phyloP scores from a whole-genome alignment of 179 eudicot species.

The Spergularia azorica region DNA sequence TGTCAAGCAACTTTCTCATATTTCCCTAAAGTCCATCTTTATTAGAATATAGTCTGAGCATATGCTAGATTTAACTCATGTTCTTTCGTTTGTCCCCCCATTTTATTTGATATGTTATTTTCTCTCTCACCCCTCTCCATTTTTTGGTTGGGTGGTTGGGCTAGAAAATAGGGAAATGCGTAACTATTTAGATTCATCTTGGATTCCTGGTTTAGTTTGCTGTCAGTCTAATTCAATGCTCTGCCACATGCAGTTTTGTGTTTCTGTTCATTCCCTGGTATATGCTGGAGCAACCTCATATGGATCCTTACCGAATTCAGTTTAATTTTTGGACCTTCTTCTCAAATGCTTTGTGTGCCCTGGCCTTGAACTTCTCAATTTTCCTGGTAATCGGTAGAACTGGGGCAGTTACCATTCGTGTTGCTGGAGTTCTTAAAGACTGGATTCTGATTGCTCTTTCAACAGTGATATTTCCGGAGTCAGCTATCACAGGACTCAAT shows the following conservation, averaged over 20 bases:
- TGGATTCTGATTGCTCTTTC: slow-evolving; percentile 97
- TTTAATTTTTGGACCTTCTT: slow-evolving; percentile 95
- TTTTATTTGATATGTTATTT: no score
- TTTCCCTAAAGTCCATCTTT: neutral
- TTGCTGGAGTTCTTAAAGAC: slow-evolving; percentile 94
- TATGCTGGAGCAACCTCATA: slow-evolving; percentile 83
- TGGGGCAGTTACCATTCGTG: slow-evolving; percentile 94
- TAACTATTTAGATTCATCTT: neutral
- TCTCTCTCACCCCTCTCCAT: no score
- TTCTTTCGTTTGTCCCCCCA: no score
- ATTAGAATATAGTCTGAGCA: no score
- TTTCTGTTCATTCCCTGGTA: slow-evolving; percentile 96
- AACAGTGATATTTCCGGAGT: slow-evolving; percentile 87
- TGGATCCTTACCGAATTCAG: slow-evolving; percentile 79
- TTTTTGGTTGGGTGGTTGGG: no score
- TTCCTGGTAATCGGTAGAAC: slow-evolving; percentile 92
- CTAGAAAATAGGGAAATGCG: no score
- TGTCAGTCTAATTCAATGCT: neutral
- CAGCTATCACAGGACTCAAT: slow-evolving; percentile 78
- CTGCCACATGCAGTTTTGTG: slow-evolving; percentile 62
- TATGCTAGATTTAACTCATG: no score
- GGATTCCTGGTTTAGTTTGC: neutral
- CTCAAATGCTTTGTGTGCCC: slow-evolving; percentile 86
- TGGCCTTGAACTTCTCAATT: slow-evolving; percentile 92
- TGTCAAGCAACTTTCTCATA: neutral